Evolutionary conservation across 805 yeast species (phyloP).

Genomic region (Yarrowia sp.): DNA sequence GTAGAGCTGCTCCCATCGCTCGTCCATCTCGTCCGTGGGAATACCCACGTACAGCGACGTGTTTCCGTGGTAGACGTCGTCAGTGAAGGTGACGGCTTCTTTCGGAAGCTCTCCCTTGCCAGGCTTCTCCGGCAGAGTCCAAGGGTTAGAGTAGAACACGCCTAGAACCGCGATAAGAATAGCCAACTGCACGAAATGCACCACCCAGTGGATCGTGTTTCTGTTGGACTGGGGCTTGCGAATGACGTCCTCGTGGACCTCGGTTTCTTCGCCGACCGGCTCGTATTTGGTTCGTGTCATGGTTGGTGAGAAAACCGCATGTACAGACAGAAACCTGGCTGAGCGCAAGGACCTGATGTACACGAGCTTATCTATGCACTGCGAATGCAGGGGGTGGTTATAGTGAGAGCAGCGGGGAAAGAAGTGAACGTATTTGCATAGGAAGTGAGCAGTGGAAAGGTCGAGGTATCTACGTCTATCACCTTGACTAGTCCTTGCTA

Average conservation of each 20-base stretch:
- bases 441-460: too few relatives aligned
- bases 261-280: background rate
- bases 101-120: background rate
- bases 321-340: background rate
- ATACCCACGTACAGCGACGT: background rate
- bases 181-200: slow-evolving; percentile 6
- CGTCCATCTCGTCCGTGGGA: background rate
- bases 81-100: background rate
- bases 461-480: too few relatives aligned
- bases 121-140: background rate
- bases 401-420: too few relatives aligned
- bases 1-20: background rate
- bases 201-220: slow-evolving; percentile 10
- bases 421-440: too few relatives aligned
- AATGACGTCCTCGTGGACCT: background rate
- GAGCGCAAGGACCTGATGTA: background rate
- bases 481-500: too few relatives aligned
- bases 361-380: slow-evolving; percentile 15
- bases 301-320: background rate
- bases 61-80: slow-evolving; percentile 6
- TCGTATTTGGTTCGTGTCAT: slow-evolving; percentile 13
- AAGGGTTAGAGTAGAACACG: background rate
- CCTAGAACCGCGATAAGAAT: background rate
- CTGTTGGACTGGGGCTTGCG: background rate
- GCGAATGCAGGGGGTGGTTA: background rate